Conservation (phyloP, 805 yeast genomes). For the Kuraishia molischiana region DNA sequence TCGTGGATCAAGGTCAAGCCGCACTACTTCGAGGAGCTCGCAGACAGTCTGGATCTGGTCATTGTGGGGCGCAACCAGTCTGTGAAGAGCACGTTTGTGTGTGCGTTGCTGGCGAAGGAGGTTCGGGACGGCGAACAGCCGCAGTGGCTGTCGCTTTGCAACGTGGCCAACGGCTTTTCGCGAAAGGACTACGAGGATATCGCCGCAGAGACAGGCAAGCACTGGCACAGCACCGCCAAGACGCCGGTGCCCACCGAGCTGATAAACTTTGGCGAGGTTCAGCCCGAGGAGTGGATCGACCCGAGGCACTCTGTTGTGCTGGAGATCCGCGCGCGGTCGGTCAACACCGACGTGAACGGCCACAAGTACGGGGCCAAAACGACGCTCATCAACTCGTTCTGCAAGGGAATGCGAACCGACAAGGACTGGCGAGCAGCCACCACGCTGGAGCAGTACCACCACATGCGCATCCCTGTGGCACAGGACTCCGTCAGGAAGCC, state of each 20-base stretch:
- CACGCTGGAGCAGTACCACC: slow-evolving; percentile 42
- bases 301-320: slow-evolving; percentile 72
- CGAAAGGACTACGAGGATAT: slow-evolving; percentile 51
- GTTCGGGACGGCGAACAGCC: slow-evolving; percentile 7
- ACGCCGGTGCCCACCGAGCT: slow-evolving; percentile 29
- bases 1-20: slow-evolving; percentile 91
- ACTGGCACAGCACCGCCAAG: slow-evolving; percentile 43
- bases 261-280: slow-evolving; percentile 45
- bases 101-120: slow-evolving; percentile 43
- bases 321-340: slow-evolving; percentile 75
- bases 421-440: slow-evolving; percentile 49
- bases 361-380: slow-evolving; percentile 50
- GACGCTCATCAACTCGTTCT: slow-evolving; percentile 71
- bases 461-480: slow-evolving; percentile 8
- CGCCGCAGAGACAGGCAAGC: slow-evolving; percentile 41
- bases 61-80: slow-evolving; percentile 75
- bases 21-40: slow-evolving; percentile 76
- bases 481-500: slow-evolving; percentile 7
- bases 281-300: slow-evolving; percentile 70
- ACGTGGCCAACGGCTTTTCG: slow-evolving; percentile 79
- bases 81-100: slow-evolving; percentile 58
- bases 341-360: slow-evolving; percentile 36
- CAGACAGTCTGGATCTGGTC: slow-evolving; percentile 74
- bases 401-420: slow-evolving; percentile 58
- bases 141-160: slow-evolving; percentile 57